Percentiles rank a stretch among this genome's conserved stretches.
phyloP scores from a whole-genome alignment of 805 yeast genomes.

The Candida parachauliodes region DNA sequence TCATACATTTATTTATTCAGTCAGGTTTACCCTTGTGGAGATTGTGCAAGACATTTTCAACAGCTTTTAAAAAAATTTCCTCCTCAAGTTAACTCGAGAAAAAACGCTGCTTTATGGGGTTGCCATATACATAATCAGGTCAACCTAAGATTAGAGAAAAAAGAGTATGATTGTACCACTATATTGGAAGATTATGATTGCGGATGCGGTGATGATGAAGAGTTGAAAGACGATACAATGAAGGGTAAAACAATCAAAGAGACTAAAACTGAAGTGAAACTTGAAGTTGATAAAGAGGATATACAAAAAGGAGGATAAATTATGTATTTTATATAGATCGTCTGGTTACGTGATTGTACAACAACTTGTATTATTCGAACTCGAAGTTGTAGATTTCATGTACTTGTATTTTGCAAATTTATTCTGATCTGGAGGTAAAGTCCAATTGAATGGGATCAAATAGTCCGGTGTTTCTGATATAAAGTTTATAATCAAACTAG shows the following conservation, averaged over 20 bases:
- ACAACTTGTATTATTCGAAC: constrained; percentile 19
- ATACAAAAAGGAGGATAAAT: constrained; percentile 44
- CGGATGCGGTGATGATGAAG: constrained; percentile 85
- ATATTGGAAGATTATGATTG: constrained; percentile 92
- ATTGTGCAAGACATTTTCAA: constrained; percentile 90
- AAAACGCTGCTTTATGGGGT: constrained; percentile 92
- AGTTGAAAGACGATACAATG: constrained; percentile 41
- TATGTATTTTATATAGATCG: constrained; percentile 2
- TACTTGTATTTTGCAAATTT: constrained; percentile 27
- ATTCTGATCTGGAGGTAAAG: constrained; percentile 29
- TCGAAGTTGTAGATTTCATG: constrained; percentile 8
- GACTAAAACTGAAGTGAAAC: constrained; percentile 42
- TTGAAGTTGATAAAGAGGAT: constrained; percentile 43
- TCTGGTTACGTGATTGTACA: constrained; percentile 28
- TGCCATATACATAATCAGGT: constrained; percentile 89
- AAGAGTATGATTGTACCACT: constrained; percentile 76
- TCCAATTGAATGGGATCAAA: constrained; percentile 45
- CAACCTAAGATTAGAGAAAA: constrained; percentile 66
- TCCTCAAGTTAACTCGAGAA: constrained; percentile 75
- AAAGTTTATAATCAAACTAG: constrained; percentile 43
- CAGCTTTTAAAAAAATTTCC: constrained; percentile 67
- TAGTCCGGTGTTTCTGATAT: constrained; percentile 45
- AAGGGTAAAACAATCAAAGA: constrained; percentile 32
- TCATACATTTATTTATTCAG: constrained; percentile 73
- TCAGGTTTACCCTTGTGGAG: constrained; percentile 95